Percentiles rank a stretch among this genome's conserved stretches.
phyloP scores from a whole-genome alignment of 2,329 filamentous ascomycete genomes.

The Aspergillus fischeri region DNA sequence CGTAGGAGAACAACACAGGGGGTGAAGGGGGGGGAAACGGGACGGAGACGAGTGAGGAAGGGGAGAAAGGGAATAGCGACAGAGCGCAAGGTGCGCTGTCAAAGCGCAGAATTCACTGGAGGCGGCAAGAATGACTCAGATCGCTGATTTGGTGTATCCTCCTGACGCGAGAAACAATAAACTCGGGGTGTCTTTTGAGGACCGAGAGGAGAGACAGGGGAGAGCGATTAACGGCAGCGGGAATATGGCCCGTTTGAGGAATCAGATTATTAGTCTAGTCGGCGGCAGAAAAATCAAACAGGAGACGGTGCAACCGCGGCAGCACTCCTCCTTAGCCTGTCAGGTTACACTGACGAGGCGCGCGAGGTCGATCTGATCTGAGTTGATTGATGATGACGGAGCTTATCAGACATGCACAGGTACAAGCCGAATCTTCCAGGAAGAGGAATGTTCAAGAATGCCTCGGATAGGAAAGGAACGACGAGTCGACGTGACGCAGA shows the following conservation, averaged over 20 bases:
- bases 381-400: constrained; percentile 6
- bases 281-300: constrained; percentile 12
- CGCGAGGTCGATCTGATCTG: constrained; percentile 5
- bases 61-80: constrained; percentile 7
- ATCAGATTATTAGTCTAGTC: constrained; percentile 13
- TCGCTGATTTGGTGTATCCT: not conserved
- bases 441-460: not conserved
- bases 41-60: constrained; percentile 11
- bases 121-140: not conserved
- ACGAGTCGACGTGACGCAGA: not conserved
- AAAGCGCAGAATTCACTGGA: constrained; percentile 1
- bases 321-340: constrained; percentile 19
- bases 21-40: constrained; percentile 12
- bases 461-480: not conserved
- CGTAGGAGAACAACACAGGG: constrained; percentile 5
- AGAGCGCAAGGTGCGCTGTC: constrained; percentile 7
- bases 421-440: not conserved
- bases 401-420: not conserved
- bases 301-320: constrained; percentile 13
- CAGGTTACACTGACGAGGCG: constrained; percentile 18
- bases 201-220: constrained; percentile 7
- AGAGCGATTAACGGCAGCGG: constrained; percentile 5
- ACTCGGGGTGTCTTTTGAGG: constrained; percentile 13
- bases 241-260: constrained; percentile 7
- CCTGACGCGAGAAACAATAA: not conserved